Evolutionary conservation across 805 yeast genomes (phyloP).

Genomic region (Saccharomycopsis selenospora): DNA sequence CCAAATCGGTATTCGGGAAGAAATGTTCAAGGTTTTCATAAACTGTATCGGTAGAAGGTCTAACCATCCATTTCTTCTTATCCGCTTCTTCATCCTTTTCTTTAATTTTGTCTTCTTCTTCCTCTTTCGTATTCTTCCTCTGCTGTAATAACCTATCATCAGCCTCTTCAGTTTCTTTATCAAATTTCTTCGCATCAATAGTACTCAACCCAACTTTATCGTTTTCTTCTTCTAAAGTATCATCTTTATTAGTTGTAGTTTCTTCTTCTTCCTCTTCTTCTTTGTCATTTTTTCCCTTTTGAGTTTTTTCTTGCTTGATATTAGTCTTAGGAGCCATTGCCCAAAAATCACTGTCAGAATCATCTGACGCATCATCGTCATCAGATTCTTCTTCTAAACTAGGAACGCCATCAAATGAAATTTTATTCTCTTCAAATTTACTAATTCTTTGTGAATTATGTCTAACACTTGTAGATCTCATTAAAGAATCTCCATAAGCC

Average conservation of each 20-base stretch:
- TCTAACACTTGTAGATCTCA: neutral
- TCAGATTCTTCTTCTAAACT: constrained; percentile 32
- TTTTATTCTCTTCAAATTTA: constrained; percentile 61
- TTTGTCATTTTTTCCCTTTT: neutral
- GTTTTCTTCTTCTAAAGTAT: too few relatives aligned
- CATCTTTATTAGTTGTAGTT: too few relatives aligned
- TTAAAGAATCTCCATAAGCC: neutral
- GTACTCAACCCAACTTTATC: too few relatives aligned
- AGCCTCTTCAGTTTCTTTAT: too few relatives aligned
- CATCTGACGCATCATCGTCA: constrained; percentile 29
- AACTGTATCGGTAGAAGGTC: constrained; percentile 93
- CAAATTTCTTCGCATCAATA: constrained; percentile 24
- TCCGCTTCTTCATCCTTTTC: constrained; percentile 6
- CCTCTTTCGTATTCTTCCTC: too few relatives aligned
- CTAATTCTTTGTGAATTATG: constrained; percentile 28
- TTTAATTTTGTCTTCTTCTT: constrained; percentile 5
- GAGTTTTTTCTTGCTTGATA: constrained; percentile 15
- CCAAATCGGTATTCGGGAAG: constrained; percentile 89
- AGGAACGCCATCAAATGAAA: constrained; percentile 71
- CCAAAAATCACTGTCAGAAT: constrained; percentile 49
- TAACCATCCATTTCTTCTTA: constrained; percentile 49
- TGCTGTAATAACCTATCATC: too few relatives aligned
- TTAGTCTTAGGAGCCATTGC: constrained; percentile 38
- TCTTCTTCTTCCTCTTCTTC: too few relatives aligned
- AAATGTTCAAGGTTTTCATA: constrained; percentile 86